These are phyloP conservation scores for Quercus engelmannii DNA, from an alignment of 306 rosid species.

Conservation along the genomic window DNA sequence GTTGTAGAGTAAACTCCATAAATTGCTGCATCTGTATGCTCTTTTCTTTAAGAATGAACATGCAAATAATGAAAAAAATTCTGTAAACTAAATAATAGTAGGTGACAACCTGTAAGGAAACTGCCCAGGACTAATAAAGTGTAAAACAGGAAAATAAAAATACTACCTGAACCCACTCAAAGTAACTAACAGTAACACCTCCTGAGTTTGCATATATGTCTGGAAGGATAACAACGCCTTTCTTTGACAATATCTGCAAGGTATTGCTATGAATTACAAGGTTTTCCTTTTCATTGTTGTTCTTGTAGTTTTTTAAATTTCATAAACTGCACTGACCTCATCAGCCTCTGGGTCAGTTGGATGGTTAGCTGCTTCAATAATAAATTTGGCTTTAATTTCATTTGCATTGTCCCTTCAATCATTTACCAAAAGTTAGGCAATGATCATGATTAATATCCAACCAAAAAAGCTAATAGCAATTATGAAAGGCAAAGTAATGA, in stretches of 20 bases:
- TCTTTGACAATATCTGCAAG: constrained; percentile 69
- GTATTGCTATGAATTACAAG: background rate
- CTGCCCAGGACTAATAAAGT: background rate
- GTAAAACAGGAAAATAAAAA: background rate
- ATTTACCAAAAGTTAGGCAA: background rate
- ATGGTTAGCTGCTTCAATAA: constrained; percentile 92
- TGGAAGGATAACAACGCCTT: constrained; percentile 83
- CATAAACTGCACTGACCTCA: constrained; percentile 44
- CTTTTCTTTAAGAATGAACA: too few relatives aligned
- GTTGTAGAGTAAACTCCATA: too few relatives aligned
- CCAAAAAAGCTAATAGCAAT: background rate
- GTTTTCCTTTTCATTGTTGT: background rate
- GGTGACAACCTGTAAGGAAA: background rate
- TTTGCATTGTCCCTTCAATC: constrained; percentile 73
- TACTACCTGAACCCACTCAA: constrained; percentile 97
- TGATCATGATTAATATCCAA: background rate
- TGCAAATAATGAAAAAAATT: background rate
- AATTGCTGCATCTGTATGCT: too few relatives aligned
- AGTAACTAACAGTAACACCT: constrained; percentile 93
- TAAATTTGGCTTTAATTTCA: constrained; percentile 76
- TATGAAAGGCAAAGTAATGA: background rate
- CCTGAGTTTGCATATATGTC: constrained; percentile 98
- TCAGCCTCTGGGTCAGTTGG: constrained; percentile 99
- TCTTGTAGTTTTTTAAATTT: background rate
- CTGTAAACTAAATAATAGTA: background rate